These are phyloP conservation scores for Hypoxylon sp. DNA, from an alignment of 2,329 filamentous ascomycete genomes.

Conservation along the genomic window DNA sequence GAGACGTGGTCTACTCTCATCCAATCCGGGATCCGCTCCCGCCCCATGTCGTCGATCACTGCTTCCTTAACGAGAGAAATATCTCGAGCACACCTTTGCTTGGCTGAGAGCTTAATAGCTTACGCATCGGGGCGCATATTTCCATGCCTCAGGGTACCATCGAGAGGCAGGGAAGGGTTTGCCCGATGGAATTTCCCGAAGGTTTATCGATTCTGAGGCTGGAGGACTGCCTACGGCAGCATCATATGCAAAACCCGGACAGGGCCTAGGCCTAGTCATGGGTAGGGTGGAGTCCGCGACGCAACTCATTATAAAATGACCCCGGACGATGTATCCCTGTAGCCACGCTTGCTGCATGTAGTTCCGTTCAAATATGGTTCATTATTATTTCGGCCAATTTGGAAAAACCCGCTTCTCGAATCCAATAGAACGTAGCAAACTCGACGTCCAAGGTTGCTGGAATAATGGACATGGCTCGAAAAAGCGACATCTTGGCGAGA, in stretches of 20 bases:
- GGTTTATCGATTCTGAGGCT: conserved; percentile 16
- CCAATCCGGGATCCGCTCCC: conserved; percentile 38
- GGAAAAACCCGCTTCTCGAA: conserved; percentile 19
- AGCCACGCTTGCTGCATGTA: conserved; percentile 18
- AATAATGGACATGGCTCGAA: conserved; percentile 5
- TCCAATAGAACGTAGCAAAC: conserved; percentile 3
- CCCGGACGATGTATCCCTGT: conserved; percentile 11
- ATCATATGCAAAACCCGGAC: conserved; percentile 18
- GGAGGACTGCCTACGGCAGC: conserved; percentile 15
- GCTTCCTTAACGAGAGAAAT: conserved; percentile 19
- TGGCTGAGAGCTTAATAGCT: conserved; percentile 11
- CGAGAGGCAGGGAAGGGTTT: conserved; percentile 8
- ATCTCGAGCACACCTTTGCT: conserved; percentile 17
- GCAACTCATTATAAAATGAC: conserved; percentile 24
- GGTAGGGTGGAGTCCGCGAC: conserved; percentile 22
- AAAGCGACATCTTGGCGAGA: conserved; percentile 19
- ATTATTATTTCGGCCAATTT: conserved; percentile 27
- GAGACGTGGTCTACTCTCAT: conserved; percentile 39
- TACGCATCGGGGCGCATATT: conserved; percentile 9
- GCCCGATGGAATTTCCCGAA: conserved; percentile 37
- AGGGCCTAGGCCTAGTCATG: conserved; percentile 10
- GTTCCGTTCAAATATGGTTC: conserved; percentile 9
- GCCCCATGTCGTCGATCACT: conserved; percentile 37
- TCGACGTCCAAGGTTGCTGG: conserved; percentile 5
- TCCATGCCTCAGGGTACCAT: conserved; percentile 28